Percentiles rank a stretch among this genome's conserved stretches.
Conservation (phyloP, 2,329 filamentous ascomycete genomes). For the Moelleriella libera region DNA sequence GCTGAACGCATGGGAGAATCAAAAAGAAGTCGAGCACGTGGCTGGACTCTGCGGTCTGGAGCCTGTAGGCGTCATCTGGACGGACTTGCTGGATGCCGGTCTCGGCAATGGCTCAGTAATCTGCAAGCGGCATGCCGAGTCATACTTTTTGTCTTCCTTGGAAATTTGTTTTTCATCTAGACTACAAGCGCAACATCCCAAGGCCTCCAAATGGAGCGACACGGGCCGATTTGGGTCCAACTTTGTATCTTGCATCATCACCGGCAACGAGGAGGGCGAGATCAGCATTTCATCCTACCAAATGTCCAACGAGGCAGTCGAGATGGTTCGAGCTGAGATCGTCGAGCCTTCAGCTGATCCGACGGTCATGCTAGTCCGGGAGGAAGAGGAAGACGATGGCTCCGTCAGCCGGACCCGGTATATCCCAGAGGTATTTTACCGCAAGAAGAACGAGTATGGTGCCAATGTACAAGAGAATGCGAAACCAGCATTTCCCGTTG, state of each 20-base stretch:
- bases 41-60: conserved; percentile 75
- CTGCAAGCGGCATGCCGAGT: conserved; percentile 92
- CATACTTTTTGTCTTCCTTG: conserved; percentile 83
- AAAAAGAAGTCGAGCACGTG: conserved; percentile 66
- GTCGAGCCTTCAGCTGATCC: conserved; percentile 92
- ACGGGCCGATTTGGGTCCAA: conserved; percentile 88
- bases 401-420: conserved; percentile 61
- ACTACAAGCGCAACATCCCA: conserved; percentile 76
- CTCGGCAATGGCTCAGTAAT: conserved; percentile 72
- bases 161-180: conserved; percentile 84
- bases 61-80: conserved; percentile 86
- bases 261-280: conserved; percentile 78
- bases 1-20: conserved; percentile 70
- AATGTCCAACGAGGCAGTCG: conserved; percentile 85
- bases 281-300: conserved; percentile 89
- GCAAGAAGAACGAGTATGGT: conserved; percentile 89
- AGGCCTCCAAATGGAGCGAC: conserved; percentile 92
- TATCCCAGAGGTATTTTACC: conserved; percentile 95
- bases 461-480: conserved; percentile 95
- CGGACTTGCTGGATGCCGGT: conserved; percentile 75
- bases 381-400: conserved; percentile 73
- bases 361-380: conserved; percentile 83
- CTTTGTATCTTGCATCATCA: conserved; percentile 91
- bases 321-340: conserved; percentile 93
- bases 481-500: conserved; percentile 89